A percentile compares a stretch with the other conserved stretches of the same genome.
phyloP scores from a whole-genome alignment of 2,329 filamentous ascomycete genomes.

The Fusarium solani-melongenae region DNA sequence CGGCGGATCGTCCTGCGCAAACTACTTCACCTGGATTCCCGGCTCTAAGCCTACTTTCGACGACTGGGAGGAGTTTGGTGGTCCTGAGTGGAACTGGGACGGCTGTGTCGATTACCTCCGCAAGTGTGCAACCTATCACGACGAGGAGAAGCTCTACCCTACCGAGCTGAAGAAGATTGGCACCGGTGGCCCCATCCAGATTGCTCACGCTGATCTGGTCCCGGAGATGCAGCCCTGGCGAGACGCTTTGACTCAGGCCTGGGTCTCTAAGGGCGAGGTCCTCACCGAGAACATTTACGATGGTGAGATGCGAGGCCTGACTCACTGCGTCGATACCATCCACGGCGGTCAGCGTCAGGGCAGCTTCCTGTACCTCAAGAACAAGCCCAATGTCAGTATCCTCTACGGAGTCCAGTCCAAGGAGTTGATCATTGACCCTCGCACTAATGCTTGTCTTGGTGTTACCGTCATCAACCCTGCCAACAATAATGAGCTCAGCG shows the following conservation, averaged over 20 bases:
- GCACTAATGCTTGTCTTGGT: constrained; percentile 49
- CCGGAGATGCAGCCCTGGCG: constrained; percentile 64
- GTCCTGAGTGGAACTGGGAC: constrained; percentile 70
- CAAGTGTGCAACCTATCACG: constrained; percentile 67
- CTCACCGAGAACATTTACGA: constrained; percentile 66
- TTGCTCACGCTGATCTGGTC: constrained; percentile 65
- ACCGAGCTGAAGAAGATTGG: constrained; percentile 63
- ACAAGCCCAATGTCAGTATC: constrained; percentile 66
- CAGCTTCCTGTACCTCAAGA: constrained; percentile 60
- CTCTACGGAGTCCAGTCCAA: constrained; percentile 61
- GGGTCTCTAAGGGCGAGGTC: constrained; percentile 62
- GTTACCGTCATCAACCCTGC: constrained; percentile 56
- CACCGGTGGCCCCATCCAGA: constrained; percentile 58
- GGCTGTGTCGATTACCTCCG: constrained; percentile 60
- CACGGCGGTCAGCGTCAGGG: constrained; percentile 65
- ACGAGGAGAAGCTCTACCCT: constrained; percentile 60
- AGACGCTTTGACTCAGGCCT: constrained; percentile 61
- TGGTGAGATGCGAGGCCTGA: constrained; percentile 64
- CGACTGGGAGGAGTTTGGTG: constrained; percentile 76
- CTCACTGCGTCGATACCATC: constrained; percentile 65
- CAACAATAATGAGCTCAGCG: constrained; percentile 50
- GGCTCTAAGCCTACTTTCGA: constrained; percentile 70
- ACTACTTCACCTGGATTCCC: constrained; percentile 73
- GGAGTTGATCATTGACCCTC: constrained; percentile 61
- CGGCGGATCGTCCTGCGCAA: constrained; percentile 67